A percentile compares a stretch with the other conserved stretches of the same genome.
phyloP scores from a whole-genome alignment of 768 basidiomycete genomes.

The Termitomyces eurrhizus region DNA sequence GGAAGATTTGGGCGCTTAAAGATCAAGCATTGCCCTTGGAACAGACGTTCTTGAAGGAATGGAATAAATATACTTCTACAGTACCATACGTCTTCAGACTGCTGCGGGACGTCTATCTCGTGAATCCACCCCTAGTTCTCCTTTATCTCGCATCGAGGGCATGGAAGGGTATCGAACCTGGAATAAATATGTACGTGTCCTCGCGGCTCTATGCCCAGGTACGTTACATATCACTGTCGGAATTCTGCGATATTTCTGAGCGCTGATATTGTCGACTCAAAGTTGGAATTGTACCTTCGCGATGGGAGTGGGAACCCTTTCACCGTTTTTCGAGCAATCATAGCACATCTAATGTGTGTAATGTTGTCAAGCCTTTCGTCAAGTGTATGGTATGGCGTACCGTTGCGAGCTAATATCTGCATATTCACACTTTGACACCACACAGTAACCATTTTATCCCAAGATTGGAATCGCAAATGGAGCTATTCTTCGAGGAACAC shows the following conservation, averaged over 20 bases:
- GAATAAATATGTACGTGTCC: slow-evolving; percentile 12
- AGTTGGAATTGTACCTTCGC: slow-evolving; percentile 14
- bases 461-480: slow-evolving; percentile 6
- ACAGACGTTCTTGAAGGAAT: slow-evolving; percentile 3
- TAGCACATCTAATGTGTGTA: slow-evolving; percentile 8
- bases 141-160: slow-evolving; percentile 8
- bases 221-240: background rate
- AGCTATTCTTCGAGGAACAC: slow-evolving; percentile 12
- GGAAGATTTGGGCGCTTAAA: slow-evolving; percentile 12
- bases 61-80: slow-evolving; percentile 10
- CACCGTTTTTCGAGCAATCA: slow-evolving; percentile 4
- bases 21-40: slow-evolving; percentile 6
- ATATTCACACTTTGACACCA: background rate
- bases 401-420: background rate
- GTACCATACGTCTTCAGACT: slow-evolving; percentile 8
- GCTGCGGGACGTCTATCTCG: slow-evolving; percentile 8
- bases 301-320: background rate
- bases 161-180: slow-evolving; percentile 16
- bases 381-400: slow-evolving; percentile 1
- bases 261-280: background rate
- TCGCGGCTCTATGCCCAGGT: slow-evolving; percentile 12
- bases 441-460: slow-evolving; percentile 5
- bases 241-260: background rate
- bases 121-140: slow-evolving; percentile 12
- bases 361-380: slow-evolving; percentile 9